Evolutionary conservation across 2,329 filamentous ascomycete species (phyloP), one percentile per base, ranked within the genome.

Genomic region (Madurella fahalii): DNA sequence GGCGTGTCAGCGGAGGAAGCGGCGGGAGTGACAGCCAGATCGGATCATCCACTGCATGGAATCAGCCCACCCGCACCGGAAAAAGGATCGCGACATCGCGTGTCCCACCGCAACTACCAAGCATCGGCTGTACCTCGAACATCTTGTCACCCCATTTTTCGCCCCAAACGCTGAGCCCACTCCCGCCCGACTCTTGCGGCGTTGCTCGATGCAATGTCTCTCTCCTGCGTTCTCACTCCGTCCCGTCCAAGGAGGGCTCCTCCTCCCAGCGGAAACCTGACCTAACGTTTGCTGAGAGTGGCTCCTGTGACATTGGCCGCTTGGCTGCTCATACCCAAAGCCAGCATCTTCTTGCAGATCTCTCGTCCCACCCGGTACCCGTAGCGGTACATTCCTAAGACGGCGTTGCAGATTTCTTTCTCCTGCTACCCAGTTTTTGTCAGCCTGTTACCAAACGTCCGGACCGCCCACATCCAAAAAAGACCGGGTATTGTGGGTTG

Each of bases 31-130:
- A 41, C 53, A 44, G 40, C 51, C 43, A 60, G 56, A 64, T 64
- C 63, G 62, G 63, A 54, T 61, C 63, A 64, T 64, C 47, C 55
- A 45, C 46, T 31, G 54, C 56, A 44, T 53, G 43, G 57, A 63
- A 64, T 64, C 63, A 61, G 63, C 60, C 63, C 63, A 64, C 61
- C 50, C 40, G 42, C 25, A 17, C 46, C 53, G n/a, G 34, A 44
- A 52, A 55, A 39, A 20, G 47, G 40, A 57, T 54, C 55, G 52
- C 54, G 48, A 61, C 47, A 58, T 62, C 53, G 58, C 58, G 56
- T 56, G 57, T 53, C 37, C 17, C 54, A 39, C 41, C 31, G 25
- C 25, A 25, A 25, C 25, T 25, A 25, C 25, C 25, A 25, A 25
- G 7, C 25, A 3, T 25, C 25, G 7, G 7, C 25, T 25, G 25